These are phyloP conservation scores for Boletus rufocinnamomeus DNA, from an alignment of 768 basidiomycete genomes.

Conservation along the genomic window DNA sequence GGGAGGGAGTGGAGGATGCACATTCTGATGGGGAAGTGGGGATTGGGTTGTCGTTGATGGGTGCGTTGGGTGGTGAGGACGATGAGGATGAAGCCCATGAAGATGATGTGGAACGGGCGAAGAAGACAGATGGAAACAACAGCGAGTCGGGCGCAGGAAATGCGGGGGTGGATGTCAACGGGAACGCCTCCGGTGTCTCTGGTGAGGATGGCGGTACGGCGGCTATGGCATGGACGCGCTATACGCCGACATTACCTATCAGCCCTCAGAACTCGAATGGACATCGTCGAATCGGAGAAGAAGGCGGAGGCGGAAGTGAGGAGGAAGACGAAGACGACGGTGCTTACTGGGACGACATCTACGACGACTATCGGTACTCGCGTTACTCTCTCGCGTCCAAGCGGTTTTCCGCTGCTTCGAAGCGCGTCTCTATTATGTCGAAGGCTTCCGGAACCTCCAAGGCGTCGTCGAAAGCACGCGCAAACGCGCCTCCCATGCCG, in stretches of 20 bases:
- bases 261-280: conserved; percentile 3
- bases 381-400: conserved; percentile 52
- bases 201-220: conserved; percentile 5
- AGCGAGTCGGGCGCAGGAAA: background rate
- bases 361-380: conserved; percentile 79
- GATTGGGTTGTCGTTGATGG: conserved; percentile 68
- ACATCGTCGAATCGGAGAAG: conserved; percentile 7
- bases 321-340: conserved; percentile 35
- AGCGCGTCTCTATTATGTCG: conserved; percentile 19
- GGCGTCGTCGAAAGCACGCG: conserved; percentile 26
- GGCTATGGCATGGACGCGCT: conserved; percentile 33
- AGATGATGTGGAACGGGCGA: conserved; percentile 6
- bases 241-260: conserved; percentile 28
- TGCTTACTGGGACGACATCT: conserved; percentile 73
- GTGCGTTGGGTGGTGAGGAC: conserved; percentile 43
- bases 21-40: conserved; percentile 63
- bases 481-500: conserved; percentile 31
- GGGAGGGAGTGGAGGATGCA: conserved; percentile 23
- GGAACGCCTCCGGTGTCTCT: conserved; percentile 5
- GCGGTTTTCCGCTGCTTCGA: conserved; percentile 11
- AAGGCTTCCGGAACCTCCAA: conserved; percentile 29
- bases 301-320: conserved; percentile 12
- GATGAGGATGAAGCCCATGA: conserved; percentile 24
- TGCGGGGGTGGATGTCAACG: conserved; percentile 4
- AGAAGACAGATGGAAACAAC: background rate